Percentiles rank a stretch among this genome's conserved stretches.
Conservation (phyloP, 2,329 filamentous ascomycete species). For the Dactylellina leptospora region DNA sequence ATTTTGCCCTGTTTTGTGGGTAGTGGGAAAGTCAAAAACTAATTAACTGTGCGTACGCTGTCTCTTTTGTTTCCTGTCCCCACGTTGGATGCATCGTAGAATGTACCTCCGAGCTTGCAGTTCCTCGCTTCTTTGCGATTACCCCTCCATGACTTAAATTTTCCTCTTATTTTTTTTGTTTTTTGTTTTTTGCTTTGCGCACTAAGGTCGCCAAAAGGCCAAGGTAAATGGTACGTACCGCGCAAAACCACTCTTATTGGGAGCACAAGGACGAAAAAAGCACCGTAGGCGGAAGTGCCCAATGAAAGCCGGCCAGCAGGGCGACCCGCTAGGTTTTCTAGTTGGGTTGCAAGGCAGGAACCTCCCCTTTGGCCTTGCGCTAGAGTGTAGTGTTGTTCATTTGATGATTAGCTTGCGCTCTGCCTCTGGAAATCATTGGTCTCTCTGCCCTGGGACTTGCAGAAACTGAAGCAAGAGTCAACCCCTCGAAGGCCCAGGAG, state of each 20-base stretch:
- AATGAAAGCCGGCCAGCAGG: slow-evolving; percentile 52
- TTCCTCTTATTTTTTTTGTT: slow-evolving; percentile 36
- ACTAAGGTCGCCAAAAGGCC: slow-evolving; percentile 34
- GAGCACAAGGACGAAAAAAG: slow-evolving; percentile 41
- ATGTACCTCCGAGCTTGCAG: slow-evolving; percentile 27
- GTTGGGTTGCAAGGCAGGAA: slow-evolving; percentile 48
- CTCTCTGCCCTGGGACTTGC: slow-evolving; percentile 49
- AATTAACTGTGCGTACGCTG: slow-evolving; percentile 47
- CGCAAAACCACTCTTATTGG: slow-evolving; percentile 40
- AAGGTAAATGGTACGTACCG: slow-evolving; percentile 51
- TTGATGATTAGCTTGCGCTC: slow-evolving; percentile 44
- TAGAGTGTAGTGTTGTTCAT: slow-evolving; percentile 52
- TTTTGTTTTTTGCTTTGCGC: slow-evolving; percentile 26
- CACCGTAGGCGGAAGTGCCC: slow-evolving; percentile 27
- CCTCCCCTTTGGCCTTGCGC: slow-evolving; percentile 47
- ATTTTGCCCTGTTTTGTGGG: slow-evolving; percentile 26
- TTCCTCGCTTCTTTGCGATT: slow-evolving; percentile 34
- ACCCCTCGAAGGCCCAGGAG: slow-evolving; percentile 38
- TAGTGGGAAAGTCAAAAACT: slow-evolving; percentile 34
- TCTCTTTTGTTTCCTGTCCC: slow-evolving; percentile 31
- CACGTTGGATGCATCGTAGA: slow-evolving; percentile 34
- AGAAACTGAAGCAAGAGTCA: slow-evolving; percentile 48
- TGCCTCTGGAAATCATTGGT: slow-evolving; percentile 48
- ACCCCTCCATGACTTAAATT: slow-evolving; percentile 47
- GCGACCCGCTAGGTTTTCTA: slow-evolving; percentile 45